Conservation (phyloP, 768 basidiomycete species). For the Pleurotus citrinopileatus region DNA sequence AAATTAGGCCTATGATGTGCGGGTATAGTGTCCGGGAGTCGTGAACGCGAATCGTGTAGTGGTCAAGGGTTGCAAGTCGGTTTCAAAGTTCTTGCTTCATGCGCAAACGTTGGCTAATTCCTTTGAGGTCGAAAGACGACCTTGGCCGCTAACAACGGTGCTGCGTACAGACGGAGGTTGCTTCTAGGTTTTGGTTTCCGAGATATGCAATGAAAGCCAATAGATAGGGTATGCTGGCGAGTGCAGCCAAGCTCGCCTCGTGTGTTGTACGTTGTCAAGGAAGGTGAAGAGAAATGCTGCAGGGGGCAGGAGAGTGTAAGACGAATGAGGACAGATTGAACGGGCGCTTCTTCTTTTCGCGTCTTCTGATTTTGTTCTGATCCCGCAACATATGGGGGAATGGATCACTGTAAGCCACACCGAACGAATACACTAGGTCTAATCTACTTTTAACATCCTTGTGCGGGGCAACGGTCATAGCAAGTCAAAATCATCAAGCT, state of each 20-base stretch:
- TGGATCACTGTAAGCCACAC: too few species aligned
- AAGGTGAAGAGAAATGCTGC: background rate
- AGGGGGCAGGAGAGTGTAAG: background rate
- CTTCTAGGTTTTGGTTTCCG: background rate
- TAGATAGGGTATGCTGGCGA: background rate
- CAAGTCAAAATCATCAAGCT: conserved; percentile 96
- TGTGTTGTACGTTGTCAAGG: conserved; percentile 2
- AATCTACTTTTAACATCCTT: background rate
- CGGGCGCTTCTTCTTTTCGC: conserved; percentile 7
- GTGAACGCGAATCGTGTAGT: background rate
- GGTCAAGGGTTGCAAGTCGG: background rate
- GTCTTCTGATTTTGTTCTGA: too few species aligned
- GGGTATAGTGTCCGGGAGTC: background rate
- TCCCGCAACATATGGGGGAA: too few species aligned
- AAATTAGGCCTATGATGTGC: background rate
- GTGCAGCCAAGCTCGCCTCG: background rate
- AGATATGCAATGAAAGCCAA: background rate
- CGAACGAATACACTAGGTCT: background rate
- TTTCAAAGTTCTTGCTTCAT: background rate
- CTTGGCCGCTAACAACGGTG: background rate
- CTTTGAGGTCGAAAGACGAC: background rate
- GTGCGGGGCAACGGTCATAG: conserved; percentile 44
- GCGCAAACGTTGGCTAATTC: background rate
- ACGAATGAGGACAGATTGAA: background rate
- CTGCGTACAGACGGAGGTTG: background rate